phyloP scores from a whole-genome alignment of 129 eudicot genomes.

The Ambrosia trifida region DNA sequence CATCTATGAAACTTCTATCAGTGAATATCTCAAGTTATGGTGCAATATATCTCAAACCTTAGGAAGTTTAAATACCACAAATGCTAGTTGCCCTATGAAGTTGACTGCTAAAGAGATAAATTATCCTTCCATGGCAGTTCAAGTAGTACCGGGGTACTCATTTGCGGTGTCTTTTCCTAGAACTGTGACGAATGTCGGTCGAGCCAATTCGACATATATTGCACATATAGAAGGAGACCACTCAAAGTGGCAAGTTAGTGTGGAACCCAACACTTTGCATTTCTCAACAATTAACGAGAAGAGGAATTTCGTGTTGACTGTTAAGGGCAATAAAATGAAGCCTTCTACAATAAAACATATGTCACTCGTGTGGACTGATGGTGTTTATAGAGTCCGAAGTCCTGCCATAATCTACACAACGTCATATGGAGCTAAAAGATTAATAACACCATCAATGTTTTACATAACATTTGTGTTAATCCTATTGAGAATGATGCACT shows the following conservation, averaged over 20 bases:
- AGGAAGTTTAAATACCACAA: neutral
- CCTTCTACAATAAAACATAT: neutral
- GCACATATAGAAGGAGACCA: slow-evolving; percentile 3
- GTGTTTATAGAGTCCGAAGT: slow-evolving; percentile 13
- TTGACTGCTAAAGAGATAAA: slow-evolving; percentile 12
- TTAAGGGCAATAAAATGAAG: slow-evolving; percentile 13
- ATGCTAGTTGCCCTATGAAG: slow-evolving; percentile 1
- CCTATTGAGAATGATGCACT: neutral
- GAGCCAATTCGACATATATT: slow-evolving; percentile 28
- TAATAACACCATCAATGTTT: neutral
- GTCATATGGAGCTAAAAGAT: neutral
- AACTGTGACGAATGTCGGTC: slow-evolving; percentile 47
- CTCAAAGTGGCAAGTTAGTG: slow-evolving; percentile 14
- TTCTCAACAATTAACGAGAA: slow-evolving; percentile 34
- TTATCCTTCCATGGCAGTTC: slow-evolving; percentile 26
- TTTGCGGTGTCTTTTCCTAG: slow-evolving; percentile 36
- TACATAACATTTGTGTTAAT: neutral
- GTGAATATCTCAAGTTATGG: slow-evolving; percentile 20
- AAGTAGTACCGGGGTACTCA: neutral
- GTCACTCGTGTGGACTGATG: slow-evolving; percentile 25
- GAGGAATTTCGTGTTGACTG: slow-evolving; percentile 28
- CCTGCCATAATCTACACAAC: slow-evolving; percentile 28
- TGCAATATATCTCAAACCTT: slow-evolving; percentile 11
- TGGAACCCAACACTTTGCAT: slow-evolving; percentile 31
- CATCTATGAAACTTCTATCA: slow-evolving; percentile 18